Evolutionary conservation across 2,329 filamentous ascomycete genomes (phyloP).

Genomic region (Exophiala bonariae): DNA sequence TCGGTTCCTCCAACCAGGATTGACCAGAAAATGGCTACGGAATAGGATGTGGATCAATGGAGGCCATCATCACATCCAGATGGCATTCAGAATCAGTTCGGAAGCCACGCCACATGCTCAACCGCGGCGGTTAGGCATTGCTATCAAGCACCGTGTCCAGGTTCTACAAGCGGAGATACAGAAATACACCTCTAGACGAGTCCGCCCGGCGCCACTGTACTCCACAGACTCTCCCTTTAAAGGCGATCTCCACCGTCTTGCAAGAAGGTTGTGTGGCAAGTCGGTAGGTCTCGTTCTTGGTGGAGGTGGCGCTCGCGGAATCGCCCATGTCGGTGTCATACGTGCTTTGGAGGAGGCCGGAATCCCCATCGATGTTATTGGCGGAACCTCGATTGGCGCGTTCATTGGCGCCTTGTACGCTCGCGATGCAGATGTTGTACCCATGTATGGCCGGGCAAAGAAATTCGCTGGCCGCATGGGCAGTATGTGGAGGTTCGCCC

Average conservation of each 20-base stretch:
- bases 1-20: conserved; percentile 77
- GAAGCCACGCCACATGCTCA: conserved; percentile 71
- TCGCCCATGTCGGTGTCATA: conserved; percentile 91
- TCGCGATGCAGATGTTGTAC: conserved; percentile 92
- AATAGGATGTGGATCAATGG: conserved; percentile 98
- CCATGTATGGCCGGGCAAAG: conserved; percentile 94
- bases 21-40: conserved; percentile 85
- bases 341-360: conserved; percentile 93
- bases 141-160: conserved; percentile 88
- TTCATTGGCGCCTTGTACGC: conserved; percentile 96
- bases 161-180: conserved; percentile 95
- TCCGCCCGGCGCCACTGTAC: conserved; percentile 86
- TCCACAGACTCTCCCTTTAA: conserved; percentile 91
- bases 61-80: conserved; percentile 95
- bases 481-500: conserved; percentile 96
- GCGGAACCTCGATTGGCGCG: conserved; percentile 92
- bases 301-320: conserved; percentile 87
- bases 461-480: conserved; percentile 99
- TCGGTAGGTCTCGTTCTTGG: conserved; percentile 92
- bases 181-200: conserved; percentile 91
- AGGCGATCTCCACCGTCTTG: conserved; percentile 92
- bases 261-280: conserved; percentile 85
- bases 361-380: conserved; percentile 91
- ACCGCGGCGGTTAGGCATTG: conserved; percentile 76
- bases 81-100: conserved; percentile 76